Base-by-base conservation (phyloP, 345 rosid genomes). In the Pistacia atlantica region DNA sequence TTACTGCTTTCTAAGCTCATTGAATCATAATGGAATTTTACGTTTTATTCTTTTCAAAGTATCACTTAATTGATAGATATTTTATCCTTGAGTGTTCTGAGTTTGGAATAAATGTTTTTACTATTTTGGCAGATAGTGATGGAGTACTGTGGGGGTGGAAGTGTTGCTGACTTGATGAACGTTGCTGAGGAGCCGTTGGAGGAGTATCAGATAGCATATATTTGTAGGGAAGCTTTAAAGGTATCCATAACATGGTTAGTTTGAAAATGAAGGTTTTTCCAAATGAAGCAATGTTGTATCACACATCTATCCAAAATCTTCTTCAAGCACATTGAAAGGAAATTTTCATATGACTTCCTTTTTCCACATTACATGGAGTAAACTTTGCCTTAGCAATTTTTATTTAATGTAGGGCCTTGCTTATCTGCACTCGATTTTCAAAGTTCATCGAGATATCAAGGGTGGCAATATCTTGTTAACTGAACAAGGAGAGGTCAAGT, bases 91-190 rank as follows among this genome's bases (percentile, higher is more conserved):
- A 73, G 22, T 80, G 46, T 58, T 72, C 2, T 18, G 35, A 48
- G 72, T 37, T 74, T 82, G 48, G 77, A 66, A 71, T 77, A 76
- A 78, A 75, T 82, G 52, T 13, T 76, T 83, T 81, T 11, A 65
- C 58, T 83, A 61, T 78, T 81, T 71, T 85, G 86, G 87, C 99
- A 96, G 99, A 96, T 93, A 84, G 97, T 96, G 79, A 96, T 96
- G 99, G 99, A 96, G 87, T 96, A 96, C 68, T 96, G 99, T 80
- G 98, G 99, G 60, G 97, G 98, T 87, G 99, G 99, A 82, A 96
- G 99, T 69, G 94, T 96, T 68, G 93, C 97, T 82, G 99, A 91
- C 85, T 84, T 96, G 77, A 96, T 96, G 97, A 89, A 92, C 84
- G 97, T 84, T 72, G 84, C 93, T 13, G 97, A 93, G 73, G 97